Evolutionary conservation across 345 rosid species (phyloP), one percentile per base, ranked within the genome.

Genomic region (Aquilaria malaccensis): DNA sequence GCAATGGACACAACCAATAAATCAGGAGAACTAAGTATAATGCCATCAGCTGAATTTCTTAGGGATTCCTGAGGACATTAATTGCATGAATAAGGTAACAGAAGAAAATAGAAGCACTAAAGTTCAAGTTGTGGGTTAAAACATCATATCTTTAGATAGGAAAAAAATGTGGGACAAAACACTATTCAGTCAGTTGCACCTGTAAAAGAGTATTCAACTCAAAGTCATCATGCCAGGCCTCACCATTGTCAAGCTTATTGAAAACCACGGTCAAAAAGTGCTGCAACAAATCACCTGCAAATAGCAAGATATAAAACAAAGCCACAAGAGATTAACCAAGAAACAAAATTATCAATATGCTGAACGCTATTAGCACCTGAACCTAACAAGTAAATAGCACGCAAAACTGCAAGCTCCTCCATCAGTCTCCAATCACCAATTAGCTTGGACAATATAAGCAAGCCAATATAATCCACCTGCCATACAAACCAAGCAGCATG

Each of bases 391-490:
- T 83, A 94, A 60, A 94, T 90, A 68, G 91, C 95, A 70, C 97
- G 97, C 79, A 94, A 68, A 56, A 90, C 85, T n/a, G 92, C 84
- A 70, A 94, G 97, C 78, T 94, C 97, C 59, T 90, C 95, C 96
- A 88, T 88, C 82, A 94, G 67, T 78, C 83, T 83, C 99, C 97
- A 94, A 60, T 85, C 95, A 62, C 81, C 83, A 95, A 94, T 88
- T 71, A 90, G 74, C 81, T 88, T 94, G 14, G 86, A 85, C 73
- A 94, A 74, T 61, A 90, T 75, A 59, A 81, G 83, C 64, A 77
- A 74, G 66, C 99, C 96, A 69, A 90, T 80, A 64, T 66, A 73
- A 77, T 88, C 85, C 73, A 86, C 95, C 99, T 94, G 72, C 48
- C 22, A 22, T 67, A 63, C 72, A 76, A 59, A 67, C 43, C 37